phyloP scores from a whole-genome alignment of 129 eudicot genomes.

The Daucus carota region DH1_v3.0 NC_030381.2:28790501-28791000 shows the following conservation, averaged over 20 bases:
- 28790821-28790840: conserved; percentile 41
- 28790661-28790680: conserved; percentile 28
- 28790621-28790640: conserved; percentile 35
- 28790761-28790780: conserved; percentile 43
- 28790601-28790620: conserved; percentile 33
- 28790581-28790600: conserved; percentile 33
- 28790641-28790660: conserved; percentile 26
- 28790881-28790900: conserved; percentile 38
- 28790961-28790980: conserved; percentile 22
- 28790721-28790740: conserved; percentile 32
- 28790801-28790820: conserved; percentile 33
- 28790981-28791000: conserved; percentile 16
- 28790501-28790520: neutral
- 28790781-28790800: conserved; percentile 37
- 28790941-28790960: conserved; percentile 25
- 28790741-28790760: conserved; percentile 34
- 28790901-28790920: conserved; percentile 30
- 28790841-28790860: conserved; percentile 37
- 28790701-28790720: conserved; percentile 37
- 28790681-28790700: conserved; percentile 33
- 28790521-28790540: neutral
- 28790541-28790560: neutral
- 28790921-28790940: conserved; percentile 23
- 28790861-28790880: conserved; percentile 36
- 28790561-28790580: conserved; percentile 20